Evolutionary conservation across 345 rosid genomes (phyloP).

Genomic region (Eucalyptus sp.): DNA sequence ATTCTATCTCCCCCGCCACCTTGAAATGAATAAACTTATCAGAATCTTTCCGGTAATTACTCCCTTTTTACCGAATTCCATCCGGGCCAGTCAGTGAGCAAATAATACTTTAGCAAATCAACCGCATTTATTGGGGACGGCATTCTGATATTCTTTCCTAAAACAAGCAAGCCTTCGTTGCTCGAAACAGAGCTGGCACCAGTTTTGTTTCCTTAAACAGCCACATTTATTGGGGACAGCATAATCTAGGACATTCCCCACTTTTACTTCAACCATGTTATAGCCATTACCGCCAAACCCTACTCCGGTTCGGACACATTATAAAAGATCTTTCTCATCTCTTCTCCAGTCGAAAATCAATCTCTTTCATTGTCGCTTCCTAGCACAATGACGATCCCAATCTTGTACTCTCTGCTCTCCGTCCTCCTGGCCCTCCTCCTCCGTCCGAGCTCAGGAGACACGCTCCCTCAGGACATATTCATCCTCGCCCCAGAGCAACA

Average conservation of each 20-base stretch:
- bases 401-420: background rate
- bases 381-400: background rate
- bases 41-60: too few relatives aligned
- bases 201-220: background rate
- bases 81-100: too few relatives aligned
- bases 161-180: background rate
- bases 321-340: background rate
- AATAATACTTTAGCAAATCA: background rate
- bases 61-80: too few relatives aligned
- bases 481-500: constrained; percentile 44
- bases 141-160: background rate
- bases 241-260: background rate
- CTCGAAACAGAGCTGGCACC: background rate
- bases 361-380: background rate
- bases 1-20: background rate
- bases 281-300: background rate
- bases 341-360: background rate
- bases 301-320: background rate
- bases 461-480: constrained; percentile 13
- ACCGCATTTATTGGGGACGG: too few relatives aligned
- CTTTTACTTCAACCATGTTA: background rate
- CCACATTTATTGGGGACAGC: background rate
- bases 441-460: background rate
- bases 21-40: background rate
- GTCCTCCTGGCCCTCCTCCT: background rate